Evolutionary conservation across 148 eudicot genomes (phyloP).

Genomic region (Mesembryanthemum crystallinum): DNA sequence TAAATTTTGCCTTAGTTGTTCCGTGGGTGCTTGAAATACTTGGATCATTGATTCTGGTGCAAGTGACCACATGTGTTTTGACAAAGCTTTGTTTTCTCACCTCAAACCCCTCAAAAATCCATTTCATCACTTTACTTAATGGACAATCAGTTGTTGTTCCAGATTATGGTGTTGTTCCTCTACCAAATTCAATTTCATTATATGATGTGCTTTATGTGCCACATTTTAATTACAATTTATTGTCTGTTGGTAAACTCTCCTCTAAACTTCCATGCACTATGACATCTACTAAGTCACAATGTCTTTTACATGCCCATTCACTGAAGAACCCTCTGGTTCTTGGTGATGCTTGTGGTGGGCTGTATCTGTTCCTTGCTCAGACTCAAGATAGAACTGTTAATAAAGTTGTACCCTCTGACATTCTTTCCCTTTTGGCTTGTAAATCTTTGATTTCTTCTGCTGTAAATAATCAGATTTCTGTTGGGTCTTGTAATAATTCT

Average conservation of each 20-base stretch:
- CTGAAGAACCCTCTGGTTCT: background rate
- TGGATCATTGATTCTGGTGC: conserved; percentile 15
- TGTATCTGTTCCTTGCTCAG: background rate
- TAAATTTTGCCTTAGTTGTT: background rate
- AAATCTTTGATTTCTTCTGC: background rate
- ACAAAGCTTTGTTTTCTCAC: background rate
- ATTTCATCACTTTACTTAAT: background rate
- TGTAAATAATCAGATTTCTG: no score
- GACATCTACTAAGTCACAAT: background rate
- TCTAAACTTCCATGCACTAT: background rate
- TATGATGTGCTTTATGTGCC: background rate
- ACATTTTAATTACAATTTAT: background rate
- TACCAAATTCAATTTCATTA: no score
- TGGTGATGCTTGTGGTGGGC: background rate
- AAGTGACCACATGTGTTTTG: background rate
- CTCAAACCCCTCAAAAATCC: no score
- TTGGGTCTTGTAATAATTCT: background rate
- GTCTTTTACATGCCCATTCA: background rate
- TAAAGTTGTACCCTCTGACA: no score
- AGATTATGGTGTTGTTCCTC: background rate
- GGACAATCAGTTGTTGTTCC: background rate
- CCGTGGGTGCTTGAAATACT: background rate
- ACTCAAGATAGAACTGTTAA: no score
- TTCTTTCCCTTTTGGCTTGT: no score
- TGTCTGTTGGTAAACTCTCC: background rate